Percentiles rank a stretch among this genome's conserved stretches.
These are phyloP conservation scores for Ogataea minuta DNA, from an alignment of 805 yeast genomes.

Conservation along the genomic window DNA sequence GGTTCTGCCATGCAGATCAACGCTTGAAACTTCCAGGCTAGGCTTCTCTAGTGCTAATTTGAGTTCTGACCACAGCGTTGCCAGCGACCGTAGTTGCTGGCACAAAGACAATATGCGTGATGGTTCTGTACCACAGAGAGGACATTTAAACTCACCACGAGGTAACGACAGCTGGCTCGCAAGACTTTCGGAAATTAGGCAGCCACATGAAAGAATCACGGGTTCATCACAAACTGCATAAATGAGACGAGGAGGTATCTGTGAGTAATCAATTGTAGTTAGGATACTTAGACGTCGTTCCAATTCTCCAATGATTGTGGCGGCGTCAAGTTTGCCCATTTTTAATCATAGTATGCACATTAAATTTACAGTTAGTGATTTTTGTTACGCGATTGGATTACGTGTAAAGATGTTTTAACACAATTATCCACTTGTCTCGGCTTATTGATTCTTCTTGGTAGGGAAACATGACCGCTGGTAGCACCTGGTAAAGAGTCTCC, in stretches of 20 bases:
- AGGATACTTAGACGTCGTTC: conserved; percentile 24
- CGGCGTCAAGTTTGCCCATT: no score
- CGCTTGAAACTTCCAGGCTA: no score
- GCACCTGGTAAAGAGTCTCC: no score
- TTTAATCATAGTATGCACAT: no score
- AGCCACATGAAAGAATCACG: conserved; percentile 40
- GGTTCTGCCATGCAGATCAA: no score
- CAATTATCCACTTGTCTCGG: no score
- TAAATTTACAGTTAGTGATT: no score
- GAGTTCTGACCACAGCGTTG: conserved; percentile 11
- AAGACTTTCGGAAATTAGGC: conserved; percentile 36
- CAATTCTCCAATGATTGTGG: conserved; percentile 16
- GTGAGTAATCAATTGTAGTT: conserved; percentile 23
- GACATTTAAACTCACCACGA: conserved; percentile 33
- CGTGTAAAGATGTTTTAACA: no score
- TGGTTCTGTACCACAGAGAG: conserved; percentile 32
- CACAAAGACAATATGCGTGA: conserved; percentile 33
- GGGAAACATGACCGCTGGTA: no score
- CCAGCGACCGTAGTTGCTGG: conserved; percentile 33
- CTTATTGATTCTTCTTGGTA: no score
- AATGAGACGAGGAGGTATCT: conserved; percentile 21
- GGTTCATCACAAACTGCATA: conserved; percentile 28
- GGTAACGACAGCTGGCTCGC: conserved; percentile 24
- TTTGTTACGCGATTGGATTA: no score
- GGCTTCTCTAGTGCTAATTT: not conserved